These are phyloP conservation scores for Cinchona pubescens DNA, from an alignment of 257 asterid genomes.

Conservation along the genomic window DNA sequence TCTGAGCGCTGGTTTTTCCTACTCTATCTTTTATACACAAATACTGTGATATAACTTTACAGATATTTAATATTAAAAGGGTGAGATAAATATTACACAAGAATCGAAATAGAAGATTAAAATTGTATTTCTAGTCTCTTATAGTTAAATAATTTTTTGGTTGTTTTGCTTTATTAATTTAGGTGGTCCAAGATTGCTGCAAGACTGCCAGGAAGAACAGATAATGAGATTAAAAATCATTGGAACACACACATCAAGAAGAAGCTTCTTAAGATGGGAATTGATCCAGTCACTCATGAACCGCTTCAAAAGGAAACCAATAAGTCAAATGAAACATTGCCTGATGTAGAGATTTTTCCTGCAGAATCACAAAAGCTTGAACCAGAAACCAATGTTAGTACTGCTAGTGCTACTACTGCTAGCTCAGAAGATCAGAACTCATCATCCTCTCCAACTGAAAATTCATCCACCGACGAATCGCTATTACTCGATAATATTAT, in stretches of 20 bases:
- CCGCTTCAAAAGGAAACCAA: slow-evolving; percentile 44
- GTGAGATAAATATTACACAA: too few species aligned
- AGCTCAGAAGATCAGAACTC: slow-evolving; percentile 34
- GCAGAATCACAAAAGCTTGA: slow-evolving; percentile 14
- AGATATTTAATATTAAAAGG: too few species aligned
- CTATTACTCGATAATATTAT: slow-evolving; percentile 17
- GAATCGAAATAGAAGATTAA: too few species aligned
- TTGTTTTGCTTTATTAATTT: not conserved
- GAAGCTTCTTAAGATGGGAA: slow-evolving; percentile 82
- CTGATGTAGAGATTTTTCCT: slow-evolving; percentile 12
- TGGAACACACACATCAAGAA: slow-evolving; percentile 98
- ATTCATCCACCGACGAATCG: slow-evolving; percentile 56
- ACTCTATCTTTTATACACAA: too few species aligned
- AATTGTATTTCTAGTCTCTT: not conserved
- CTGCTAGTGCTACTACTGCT: too few species aligned
- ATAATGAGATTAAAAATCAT: slow-evolving; percentile 88
- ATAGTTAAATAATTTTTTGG: not conserved
- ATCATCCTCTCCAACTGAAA: slow-evolving; percentile 43
- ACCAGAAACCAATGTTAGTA: slow-evolving; percentile 10
- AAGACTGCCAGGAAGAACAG: slow-evolving; percentile 86
- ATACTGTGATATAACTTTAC: too few species aligned
- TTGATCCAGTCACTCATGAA: slow-evolving; percentile 85
- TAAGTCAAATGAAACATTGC: slow-evolving; percentile 23
- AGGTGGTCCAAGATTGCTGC: slow-evolving; percentile 70
- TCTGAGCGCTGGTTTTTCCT: too few species aligned